Base-by-base conservation (phyloP, 2,329 filamentous ascomycete species). In the Monilinia vaccinii-corymbosi region DNA sequence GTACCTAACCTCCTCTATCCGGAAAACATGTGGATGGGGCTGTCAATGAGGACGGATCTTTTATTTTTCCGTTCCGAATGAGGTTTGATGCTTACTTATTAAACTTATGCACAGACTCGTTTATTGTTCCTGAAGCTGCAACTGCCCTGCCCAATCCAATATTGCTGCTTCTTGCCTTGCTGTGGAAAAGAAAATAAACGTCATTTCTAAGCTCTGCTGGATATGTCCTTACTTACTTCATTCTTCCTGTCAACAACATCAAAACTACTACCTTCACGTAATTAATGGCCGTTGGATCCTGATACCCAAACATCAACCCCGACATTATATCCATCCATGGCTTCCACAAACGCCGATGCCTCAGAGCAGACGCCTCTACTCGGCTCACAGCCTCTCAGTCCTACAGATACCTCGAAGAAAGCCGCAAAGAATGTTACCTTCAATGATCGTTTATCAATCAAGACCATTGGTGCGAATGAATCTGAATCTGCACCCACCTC, bases 351-450 rank as follows among this genome's bases (percentile, higher is more conserved):
- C 53, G 47, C 21, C 23, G 56, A 40, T 25, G 31, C 45, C 28
- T 56, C 58, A n/a, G 58, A 60, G 38, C 44, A 56, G 3, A 61
- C 59, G 18, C 53, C 53, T 50, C 53, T 61, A 16, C 59, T 61
- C 16, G 28, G 23, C 18, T 44, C 32, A 38, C 21, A 49, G 18
- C 10, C 57, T 21, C 36, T 36, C 3, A 61, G 52, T 31, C 46
- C 59, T 38, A 42, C 46, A 23, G 56, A 58, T 23, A 34, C 34
- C 28, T 42, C 36, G 14, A 61, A 58, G 36, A 61, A 51, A 32
- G 31, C 21, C 10, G 9, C 46, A 18, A 64, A 88, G 65, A 88
- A 79, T 67, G 89, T 93, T 69, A 91, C 88, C 16, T 92, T 93
- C 77, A 89, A 89, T 70, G 81, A 87, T 5, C 85, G 86, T 64